phyloP scores from a whole-genome alignment of 805 yeast species.

The Ogataea populi-albae region DNA sequence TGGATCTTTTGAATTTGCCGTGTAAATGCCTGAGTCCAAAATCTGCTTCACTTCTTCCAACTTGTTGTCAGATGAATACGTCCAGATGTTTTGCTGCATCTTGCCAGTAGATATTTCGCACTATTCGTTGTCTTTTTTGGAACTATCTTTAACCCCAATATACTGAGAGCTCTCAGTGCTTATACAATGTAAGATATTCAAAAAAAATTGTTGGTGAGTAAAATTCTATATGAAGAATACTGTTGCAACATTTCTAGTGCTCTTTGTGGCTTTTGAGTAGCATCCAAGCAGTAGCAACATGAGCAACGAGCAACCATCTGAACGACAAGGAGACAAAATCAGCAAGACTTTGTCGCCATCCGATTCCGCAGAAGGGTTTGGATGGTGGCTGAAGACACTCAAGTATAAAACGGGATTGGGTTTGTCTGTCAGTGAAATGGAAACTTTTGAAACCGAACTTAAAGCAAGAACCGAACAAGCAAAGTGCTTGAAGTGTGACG shows the following conservation, averaged over 20 bases:
- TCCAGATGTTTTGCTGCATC: slow-evolving; percentile 69
- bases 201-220: no score
- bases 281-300: no score
- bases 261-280: no score
- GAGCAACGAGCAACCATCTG: no score
- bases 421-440: slow-evolving; percentile 46
- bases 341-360: slow-evolving; percentile 34
- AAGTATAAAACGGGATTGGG: slow-evolving; percentile 73
- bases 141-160: background rate
- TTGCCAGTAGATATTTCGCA: slow-evolving; percentile 11
- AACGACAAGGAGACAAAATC: no score
- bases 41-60: slow-evolving; percentile 52
- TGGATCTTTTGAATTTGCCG: slow-evolving; percentile 77
- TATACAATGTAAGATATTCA: no score
- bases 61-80: slow-evolving; percentile 88
- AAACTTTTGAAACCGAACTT: slow-evolving; percentile 54
- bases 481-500: slow-evolving; percentile 69
- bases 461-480: slow-evolving; percentile 9
- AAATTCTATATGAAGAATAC: no score
- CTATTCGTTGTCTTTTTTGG: background rate
- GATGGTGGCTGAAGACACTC: slow-evolving; percentile 79
- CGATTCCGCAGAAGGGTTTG: slow-evolving; percentile 41
- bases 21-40: slow-evolving; percentile 48
- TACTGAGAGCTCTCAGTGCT: no score
- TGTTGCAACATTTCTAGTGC: no score